Conservation (phyloP, 116 monocot species). For the Cymodocea nodosa region DNA sequence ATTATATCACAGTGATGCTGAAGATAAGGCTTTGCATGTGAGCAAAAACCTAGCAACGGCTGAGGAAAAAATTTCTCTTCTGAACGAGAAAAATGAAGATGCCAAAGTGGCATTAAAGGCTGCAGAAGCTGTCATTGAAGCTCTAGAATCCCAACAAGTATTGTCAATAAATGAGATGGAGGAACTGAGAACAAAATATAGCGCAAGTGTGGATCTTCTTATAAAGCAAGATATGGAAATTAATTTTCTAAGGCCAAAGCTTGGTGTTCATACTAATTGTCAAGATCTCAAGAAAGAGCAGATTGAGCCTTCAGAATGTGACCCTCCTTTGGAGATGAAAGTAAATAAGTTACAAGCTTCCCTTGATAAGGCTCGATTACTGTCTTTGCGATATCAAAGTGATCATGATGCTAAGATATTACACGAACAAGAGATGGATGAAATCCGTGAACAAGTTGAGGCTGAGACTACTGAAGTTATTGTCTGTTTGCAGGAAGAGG, state of each 20-base stretch:
- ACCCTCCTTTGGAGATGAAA: conserved; percentile 45
- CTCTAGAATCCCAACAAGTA: conserved; percentile 63
- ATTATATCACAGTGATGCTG: conserved; percentile 24
- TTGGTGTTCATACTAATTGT: conserved; percentile 7
- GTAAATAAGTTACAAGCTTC: conserved; percentile 58
- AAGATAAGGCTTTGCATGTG: conserved; percentile 17
- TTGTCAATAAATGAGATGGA: conserved; percentile 51
- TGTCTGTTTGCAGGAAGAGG: conserved; percentile 81
- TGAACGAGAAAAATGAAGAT: conserved; percentile 22
- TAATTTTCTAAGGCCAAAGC: conserved; percentile 18
- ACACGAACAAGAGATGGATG: conserved; percentile 69
- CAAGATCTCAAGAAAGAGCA: conserved; percentile 8
- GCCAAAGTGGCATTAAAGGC: conserved; percentile 34
- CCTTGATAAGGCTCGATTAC: conserved; percentile 36
- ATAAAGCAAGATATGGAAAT: conserved; percentile 38
- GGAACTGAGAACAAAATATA: conserved; percentile 28
- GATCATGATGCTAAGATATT: conserved; percentile 34
- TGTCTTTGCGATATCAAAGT: conserved; percentile 37
- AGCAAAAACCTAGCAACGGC: conserved; percentile 21
- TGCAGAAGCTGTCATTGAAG: conserved; percentile 62
- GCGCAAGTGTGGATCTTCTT: conserved; percentile 10
- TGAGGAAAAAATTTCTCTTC: conserved; percentile 17
- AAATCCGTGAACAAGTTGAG: conserved; percentile 71
- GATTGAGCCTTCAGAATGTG: conserved; percentile 20
- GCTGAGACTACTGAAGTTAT: conserved; percentile 86